A percentile compares a stretch with the other conserved stretches of the same genome.
Evolutionary conservation across 2,329 filamentous ascomycete genomes (phyloP).

Genomic region (Aspergillus versicolor): DNA sequence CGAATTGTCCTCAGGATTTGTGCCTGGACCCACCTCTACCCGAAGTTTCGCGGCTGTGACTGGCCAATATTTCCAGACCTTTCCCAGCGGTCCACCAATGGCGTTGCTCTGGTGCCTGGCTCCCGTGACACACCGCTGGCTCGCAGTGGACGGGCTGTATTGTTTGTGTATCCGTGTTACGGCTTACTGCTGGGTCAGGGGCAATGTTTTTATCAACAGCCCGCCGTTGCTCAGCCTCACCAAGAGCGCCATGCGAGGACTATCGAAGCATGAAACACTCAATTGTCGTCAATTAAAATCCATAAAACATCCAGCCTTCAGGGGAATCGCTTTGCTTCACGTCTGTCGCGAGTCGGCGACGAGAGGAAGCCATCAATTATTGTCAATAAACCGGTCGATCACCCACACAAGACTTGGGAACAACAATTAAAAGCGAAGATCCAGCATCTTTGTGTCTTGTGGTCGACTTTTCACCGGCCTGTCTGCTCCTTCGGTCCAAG

Average conservation of each 20-base stretch:
- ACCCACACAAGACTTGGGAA: constrained; percentile 8
- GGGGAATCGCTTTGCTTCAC: not conserved
- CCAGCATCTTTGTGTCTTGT: not conserved
- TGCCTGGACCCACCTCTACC: not conserved
- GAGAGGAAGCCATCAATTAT: not conserved
- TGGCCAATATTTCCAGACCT: not conserved
- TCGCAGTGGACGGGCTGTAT: not conserved
- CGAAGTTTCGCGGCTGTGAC: not conserved
- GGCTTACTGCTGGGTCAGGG: not conserved
- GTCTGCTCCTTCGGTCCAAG: not conserved
- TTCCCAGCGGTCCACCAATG: not conserved
- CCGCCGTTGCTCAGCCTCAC: not conserved
- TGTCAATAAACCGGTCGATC: constrained; percentile 12
- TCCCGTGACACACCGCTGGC: not conserved
- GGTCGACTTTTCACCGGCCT: not conserved
- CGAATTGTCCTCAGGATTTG: not conserved
- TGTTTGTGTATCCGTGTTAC: no score
- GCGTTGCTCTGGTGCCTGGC: not conserved
- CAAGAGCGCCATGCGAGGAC: not conserved
- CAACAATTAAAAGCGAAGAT: not conserved
- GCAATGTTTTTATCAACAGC: not conserved
- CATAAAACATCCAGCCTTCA: not conserved
- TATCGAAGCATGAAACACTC: not conserved
- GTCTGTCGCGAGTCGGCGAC: not conserved
- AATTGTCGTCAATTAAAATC: not conserved